Conservation (phyloP, 805 yeast genomes). For the Monosporozyma siamensis region DNA sequence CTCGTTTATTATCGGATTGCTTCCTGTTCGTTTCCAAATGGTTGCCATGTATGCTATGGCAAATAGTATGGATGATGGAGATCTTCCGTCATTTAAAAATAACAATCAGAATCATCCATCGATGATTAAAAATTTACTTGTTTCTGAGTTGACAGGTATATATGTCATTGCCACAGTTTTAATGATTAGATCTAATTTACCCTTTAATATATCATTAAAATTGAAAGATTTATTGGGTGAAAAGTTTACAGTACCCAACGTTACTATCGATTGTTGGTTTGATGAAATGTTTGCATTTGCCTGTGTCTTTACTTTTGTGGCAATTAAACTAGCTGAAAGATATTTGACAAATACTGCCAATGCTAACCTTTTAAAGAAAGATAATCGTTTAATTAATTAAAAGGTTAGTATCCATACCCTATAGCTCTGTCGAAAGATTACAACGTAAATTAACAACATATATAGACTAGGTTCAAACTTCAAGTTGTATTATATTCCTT, state of each 20-base stretch:
- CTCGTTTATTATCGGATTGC: constrained; percentile 38
- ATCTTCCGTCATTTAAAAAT: constrained; percentile 15
- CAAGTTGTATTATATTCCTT: too few relatives aligned
- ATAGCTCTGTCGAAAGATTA: too few relatives aligned
- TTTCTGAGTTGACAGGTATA: constrained; percentile 33
- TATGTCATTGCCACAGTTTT: constrained; percentile 34
- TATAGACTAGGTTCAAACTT: too few relatives aligned
- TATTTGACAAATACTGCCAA: background rate
- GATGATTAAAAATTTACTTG: constrained; percentile 32
- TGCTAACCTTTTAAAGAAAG: background rate
- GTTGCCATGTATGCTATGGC: constrained; percentile 23
- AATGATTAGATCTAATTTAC: constrained; percentile 33
- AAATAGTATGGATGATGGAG: constrained; percentile 8
- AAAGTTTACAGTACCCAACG: constrained; percentile 22
- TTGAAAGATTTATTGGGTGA: constrained; percentile 28
- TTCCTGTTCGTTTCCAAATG: constrained; percentile 31
- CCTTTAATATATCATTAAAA: constrained; percentile 27
- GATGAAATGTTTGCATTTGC: constrained; percentile 31
- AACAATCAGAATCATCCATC: constrained; percentile 22
- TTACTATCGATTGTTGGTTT: constrained; percentile 34
- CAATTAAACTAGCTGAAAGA: constrained; percentile 23
- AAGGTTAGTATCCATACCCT: too few relatives aligned
- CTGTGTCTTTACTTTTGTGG: constrained; percentile 25
- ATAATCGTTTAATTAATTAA: constrained; percentile 1
- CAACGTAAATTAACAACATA: too few relatives aligned